Evolutionary conservation across 805 yeast genomes (phyloP).

Genomic region (Candida patagonica): DNA sequence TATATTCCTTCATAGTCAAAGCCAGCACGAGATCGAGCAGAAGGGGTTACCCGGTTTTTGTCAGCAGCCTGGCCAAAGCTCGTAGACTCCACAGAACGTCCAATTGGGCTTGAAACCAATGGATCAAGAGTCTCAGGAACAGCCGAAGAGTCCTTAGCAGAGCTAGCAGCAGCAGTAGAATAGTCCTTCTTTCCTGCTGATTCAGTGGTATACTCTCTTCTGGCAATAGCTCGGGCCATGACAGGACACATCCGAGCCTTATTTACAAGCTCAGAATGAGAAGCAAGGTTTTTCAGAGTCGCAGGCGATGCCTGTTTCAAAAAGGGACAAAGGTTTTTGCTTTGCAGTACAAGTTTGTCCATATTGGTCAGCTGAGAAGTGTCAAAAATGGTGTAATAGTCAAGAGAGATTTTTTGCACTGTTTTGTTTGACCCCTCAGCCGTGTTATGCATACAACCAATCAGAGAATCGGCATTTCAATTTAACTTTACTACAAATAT

Average conservation of each 20-base stretch:
- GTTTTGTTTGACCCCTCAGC: too few relatives aligned
- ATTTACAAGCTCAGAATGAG: conserved; percentile 33
- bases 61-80: conserved; percentile 2
- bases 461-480: too few relatives aligned
- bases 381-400: too few relatives aligned
- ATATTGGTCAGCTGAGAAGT: too few relatives aligned
- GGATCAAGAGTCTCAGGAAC: conserved; percentile 27
- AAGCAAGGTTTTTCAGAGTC: conserved; percentile 49
- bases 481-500: too few relatives aligned
- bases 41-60: conserved; percentile 9
- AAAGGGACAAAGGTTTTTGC: conserved; percentile 78
- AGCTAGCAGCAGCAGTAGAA: conserved; percentile 7
- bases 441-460: too few relatives aligned
- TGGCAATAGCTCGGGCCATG: conserved; percentile 67
- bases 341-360: conserved; percentile 74
- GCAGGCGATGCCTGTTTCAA: conserved; percentile 50
- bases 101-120: background rate
- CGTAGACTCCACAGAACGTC: background rate
- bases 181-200: background rate
- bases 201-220: conserved; percentile 13
- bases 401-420: too few relatives aligned
- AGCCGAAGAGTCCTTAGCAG: conserved; percentile 18
- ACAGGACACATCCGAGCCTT: conserved; percentile 82
- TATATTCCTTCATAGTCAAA: conserved; percentile 71
- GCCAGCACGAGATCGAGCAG: conserved; percentile 1